phyloP scores from a whole-genome alignment of 2,329 filamentous ascomycete genomes.

The Ascochyta viciae-villosae region DNA sequence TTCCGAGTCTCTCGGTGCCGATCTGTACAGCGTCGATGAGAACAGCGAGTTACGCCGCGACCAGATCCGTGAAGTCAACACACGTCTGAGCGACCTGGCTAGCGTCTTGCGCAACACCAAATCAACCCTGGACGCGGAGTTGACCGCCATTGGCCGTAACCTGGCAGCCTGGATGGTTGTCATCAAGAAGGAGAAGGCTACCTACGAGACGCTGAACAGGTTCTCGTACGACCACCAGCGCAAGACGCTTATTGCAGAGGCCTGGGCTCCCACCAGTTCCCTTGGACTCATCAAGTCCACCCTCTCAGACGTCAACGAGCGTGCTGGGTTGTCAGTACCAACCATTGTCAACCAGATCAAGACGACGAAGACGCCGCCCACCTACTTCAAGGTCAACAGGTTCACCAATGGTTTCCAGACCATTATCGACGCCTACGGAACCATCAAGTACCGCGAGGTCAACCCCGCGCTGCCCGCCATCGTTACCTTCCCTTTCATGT shows the following conservation, averaged over 20 bases:
- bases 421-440: slow-evolving; percentile 98
- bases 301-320: slow-evolving; percentile 94
- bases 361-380: slow-evolving; percentile 96
- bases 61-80: slow-evolving; percentile 97
- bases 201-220: slow-evolving; percentile 92
- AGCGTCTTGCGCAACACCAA: slow-evolving; percentile 96
- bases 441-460: slow-evolving; percentile 95
- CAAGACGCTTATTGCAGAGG: slow-evolving; percentile 96
- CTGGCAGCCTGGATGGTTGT: slow-evolving; percentile 97
- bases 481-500: slow-evolving; percentile 98
- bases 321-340: slow-evolving; percentile 93
- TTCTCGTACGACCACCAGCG: slow-evolving; percentile 97
- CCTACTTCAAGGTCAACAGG: slow-evolving; percentile 97
- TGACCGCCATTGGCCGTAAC: slow-evolving; percentile 90
- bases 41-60: slow-evolving; percentile 94
- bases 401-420: slow-evolving; percentile 98
- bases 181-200: slow-evolving; percentile 97
- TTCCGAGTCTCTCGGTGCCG: slow-evolving; percentile 93
- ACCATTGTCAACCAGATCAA: slow-evolving; percentile 98
- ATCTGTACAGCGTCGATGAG: slow-evolving; percentile 96
- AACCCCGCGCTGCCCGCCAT: slow-evolving; percentile 96
- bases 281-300: slow-evolving; percentile 89
- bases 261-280: slow-evolving; percentile 94
- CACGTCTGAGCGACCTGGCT: slow-evolving; percentile 84
- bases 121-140: slow-evolving; percentile 88